phyloP scores from a whole-genome alignment of 2,329 filamentous ascomycete species.

The Botrytis sinoallii region DNA sequence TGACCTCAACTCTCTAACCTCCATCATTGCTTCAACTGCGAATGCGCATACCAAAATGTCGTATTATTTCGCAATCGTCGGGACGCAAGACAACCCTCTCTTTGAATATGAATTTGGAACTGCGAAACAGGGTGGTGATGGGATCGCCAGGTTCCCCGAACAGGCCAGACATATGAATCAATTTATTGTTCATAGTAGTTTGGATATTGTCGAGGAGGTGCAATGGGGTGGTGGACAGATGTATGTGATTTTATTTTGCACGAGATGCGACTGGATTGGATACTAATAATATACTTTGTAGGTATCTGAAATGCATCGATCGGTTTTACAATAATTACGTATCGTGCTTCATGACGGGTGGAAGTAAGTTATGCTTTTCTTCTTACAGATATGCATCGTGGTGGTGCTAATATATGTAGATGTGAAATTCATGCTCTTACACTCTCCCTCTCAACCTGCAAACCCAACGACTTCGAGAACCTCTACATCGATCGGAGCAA shows the following conservation, averaged over 20 bases:
- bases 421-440: slow-evolving; percentile 89
- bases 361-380: slow-evolving; percentile 46
- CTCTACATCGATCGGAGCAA: slow-evolving; percentile 72
- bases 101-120: slow-evolving; percentile 98
- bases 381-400: neutral
- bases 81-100: slow-evolving; percentile 90
- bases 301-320: slow-evolving; percentile 96
- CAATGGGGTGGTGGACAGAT: slow-evolving; percentile 88
- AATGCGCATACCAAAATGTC: slow-evolving; percentile 61
- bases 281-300: slow-evolving; percentile 39
- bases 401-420: slow-evolving; percentile 40
- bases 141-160: slow-evolving; percentile 81
- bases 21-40: slow-evolving; percentile 7
- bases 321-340: slow-evolving; percentile 95
- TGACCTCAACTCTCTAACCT: slow-evolving; percentile 18
- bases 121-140: slow-evolving; percentile 92
- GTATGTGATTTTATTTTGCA: slow-evolving; percentile 48
- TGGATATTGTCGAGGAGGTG: slow-evolving; percentile 94
- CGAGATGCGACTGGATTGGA: slow-evolving; percentile 7
- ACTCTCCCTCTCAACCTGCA: slow-evolving; percentile 64
- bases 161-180: slow-evolving; percentile 93
- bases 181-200: slow-evolving; percentile 89
- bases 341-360: slow-evolving; percentile 89
- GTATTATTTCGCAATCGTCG: slow-evolving; percentile 97
- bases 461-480: slow-evolving; percentile 48